phyloP scores from a whole-genome alignment of 202 grass and related monocot species.

The Digitaria exilis region DNA sequence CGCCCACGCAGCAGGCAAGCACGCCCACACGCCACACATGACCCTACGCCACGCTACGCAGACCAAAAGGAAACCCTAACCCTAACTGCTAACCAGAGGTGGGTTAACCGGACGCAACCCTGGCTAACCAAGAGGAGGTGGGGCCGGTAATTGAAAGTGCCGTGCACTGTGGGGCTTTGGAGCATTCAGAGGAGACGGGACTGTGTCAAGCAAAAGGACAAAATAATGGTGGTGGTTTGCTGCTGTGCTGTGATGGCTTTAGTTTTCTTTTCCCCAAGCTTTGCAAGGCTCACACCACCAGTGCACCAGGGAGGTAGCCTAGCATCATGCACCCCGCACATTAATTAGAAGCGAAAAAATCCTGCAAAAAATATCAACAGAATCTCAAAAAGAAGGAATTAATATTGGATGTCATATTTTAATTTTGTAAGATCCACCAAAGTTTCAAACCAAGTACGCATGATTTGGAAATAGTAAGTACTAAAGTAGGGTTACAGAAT shows the following conservation, averaged over 20 bases:
- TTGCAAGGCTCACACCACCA: neutral
- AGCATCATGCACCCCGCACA: neutral
- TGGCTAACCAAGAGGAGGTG: slow-evolving; percentile 37
- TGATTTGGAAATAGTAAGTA: no score
- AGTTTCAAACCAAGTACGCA: neutral
- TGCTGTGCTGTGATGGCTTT: slow-evolving; percentile 13
- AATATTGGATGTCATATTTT: neutral
- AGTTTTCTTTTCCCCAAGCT: neutral
- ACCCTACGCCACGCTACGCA: neutral
- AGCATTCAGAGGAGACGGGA: slow-evolving; percentile 42
- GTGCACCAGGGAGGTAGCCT: neutral
- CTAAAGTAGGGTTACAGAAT: no score
- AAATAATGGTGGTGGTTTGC: slow-evolving; percentile 51
- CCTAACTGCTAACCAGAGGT: slow-evolving; percentile 41
- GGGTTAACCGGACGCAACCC: slow-evolving; percentile 41
- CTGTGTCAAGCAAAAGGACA: slow-evolving; percentile 36
- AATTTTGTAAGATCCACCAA: neutral
- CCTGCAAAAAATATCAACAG: neutral
- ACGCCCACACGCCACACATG: slow-evolving; percentile 28
- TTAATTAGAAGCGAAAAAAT: neutral
- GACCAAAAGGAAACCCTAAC: slow-evolving; percentile 67
- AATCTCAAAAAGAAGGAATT: neutral
- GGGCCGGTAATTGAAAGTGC: slow-evolving; percentile 13
- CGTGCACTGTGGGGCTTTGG: slow-evolving; percentile 12
- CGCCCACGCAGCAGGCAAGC: slow-evolving; percentile 21